phyloP scores from a whole-genome alignment of 2,329 filamentous ascomycete species.

The Aspergillus ruber region DNA sequence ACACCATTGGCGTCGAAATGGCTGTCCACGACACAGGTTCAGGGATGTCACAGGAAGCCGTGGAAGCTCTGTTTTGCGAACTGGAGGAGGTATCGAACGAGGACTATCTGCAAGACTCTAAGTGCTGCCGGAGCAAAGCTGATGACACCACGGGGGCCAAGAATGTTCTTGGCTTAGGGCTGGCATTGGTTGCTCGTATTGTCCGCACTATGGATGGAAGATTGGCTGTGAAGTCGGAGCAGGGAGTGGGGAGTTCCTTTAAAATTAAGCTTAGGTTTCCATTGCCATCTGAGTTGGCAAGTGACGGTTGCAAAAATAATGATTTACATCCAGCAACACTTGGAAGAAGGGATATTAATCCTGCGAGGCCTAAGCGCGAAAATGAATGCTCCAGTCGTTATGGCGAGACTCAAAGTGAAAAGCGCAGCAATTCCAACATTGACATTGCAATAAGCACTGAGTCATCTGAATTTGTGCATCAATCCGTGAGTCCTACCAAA shows the following conservation, averaged over 20 bases:
- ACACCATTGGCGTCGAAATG: conserved; percentile 62
- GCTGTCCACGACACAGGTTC: conserved; percentile 67
- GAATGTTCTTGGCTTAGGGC: conserved; percentile 64
- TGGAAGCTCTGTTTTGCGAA: conserved; percentile 56
- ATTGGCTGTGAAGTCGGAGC: conserved; percentile 72
- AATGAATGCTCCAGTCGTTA: background rate
- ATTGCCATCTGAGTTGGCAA: conserved; percentile 42
- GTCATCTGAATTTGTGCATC: background rate
- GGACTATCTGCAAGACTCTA: conserved; percentile 39
- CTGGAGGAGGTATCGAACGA: conserved; percentile 58
- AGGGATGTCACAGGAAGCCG: conserved; percentile 53
- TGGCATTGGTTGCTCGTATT: conserved; percentile 75
- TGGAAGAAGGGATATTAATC: background rate
- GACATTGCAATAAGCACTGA: background rate
- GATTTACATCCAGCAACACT: background rate
- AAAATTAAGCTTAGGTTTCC: conserved; percentile 71
- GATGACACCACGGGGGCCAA: conserved; percentile 27
- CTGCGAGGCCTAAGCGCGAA: background rate
- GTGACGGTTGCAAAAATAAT: background rate
- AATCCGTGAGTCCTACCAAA: background rate
- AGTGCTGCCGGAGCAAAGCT: conserved; percentile 15
- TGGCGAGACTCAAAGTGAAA: background rate
- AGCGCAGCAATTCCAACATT: background rate
- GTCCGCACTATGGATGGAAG: conserved; percentile 85
- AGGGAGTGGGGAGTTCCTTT: conserved; percentile 73